Base-by-base conservation (phyloP, 2,329 filamentous ascomycete species). In the Aspergillus carbonarius region DNA sequence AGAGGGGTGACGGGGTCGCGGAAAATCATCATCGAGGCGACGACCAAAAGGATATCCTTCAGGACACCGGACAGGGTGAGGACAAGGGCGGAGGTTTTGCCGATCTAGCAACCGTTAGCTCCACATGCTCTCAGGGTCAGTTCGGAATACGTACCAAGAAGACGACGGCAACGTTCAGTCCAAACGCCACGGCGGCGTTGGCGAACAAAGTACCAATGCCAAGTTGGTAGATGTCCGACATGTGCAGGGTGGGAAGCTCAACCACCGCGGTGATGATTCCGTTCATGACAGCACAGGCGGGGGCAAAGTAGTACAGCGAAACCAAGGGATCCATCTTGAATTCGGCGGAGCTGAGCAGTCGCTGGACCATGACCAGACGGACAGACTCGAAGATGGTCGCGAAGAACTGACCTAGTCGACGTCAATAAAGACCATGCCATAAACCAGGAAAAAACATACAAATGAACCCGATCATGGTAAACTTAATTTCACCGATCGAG, bases 401-500 rank as follows among this genome's bases (percentile, higher is more conserved):
- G 58, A 82, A 87, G 57, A 88, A 72, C 78, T 95, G 91, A 76
- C 83, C 91, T 88, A 55, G 88, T 23, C 23, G 53, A 80, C 85
- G 53, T 86, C 70, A 76, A 92, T 89, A 4, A 4, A 6, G 4
- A 12, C 3, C 2, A n/a, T 5, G 10, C 13, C 10, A 9, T 9
- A 3, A 4, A 15, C 12, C 3, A 40, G 86, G 18, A 84, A 55
- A 70, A 87, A 83, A 20, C 85, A 83, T 42, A 82, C 62, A 88
- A 35, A 87, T 60, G 73, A 89, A 85, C 23, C 86, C 86, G 37
- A 83, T 63, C 60, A 76, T 66, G 65, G 77, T 89, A 73, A 98
- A 98, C 74, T 93, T 88, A 78, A 98, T 95, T 81, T 98, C 93
- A 68, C 93, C 95, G 63, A 96, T 85, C 1, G 93, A 96, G 51